phyloP scores from a whole-genome alignment of 148 eudicot genomes.

The Fagopyrum tataricum region DNA sequence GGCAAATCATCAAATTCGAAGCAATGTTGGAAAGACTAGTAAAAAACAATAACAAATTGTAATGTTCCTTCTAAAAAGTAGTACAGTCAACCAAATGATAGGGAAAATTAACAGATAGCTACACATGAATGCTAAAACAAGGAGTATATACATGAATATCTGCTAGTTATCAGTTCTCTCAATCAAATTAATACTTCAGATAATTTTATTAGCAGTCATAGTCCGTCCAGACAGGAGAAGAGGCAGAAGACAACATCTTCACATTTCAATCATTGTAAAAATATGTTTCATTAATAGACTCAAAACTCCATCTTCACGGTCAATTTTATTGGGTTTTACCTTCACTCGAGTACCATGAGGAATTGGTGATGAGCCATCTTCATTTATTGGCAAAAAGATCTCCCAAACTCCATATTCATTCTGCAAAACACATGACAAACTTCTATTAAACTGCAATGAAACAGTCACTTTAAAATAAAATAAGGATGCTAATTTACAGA shows the following conservation, averaged over 20 bases:
- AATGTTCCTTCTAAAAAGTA: neutral
- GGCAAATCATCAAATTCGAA: neutral
- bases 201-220: too few relatives aligned
- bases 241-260: neutral
- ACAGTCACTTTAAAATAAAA: neutral
- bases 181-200: too few relatives aligned
- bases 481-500: neutral
- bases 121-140: neutral
- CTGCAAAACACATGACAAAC: slow-evolving; percentile 30
- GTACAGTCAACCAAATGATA: neutral
- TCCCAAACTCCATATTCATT: slow-evolving; percentile 97
- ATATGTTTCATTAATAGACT: neutral
- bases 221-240: neutral
- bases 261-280: neutral
- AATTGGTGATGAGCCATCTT: slow-evolving; percentile 91
- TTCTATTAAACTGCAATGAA: neutral
- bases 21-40: too few relatives aligned
- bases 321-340: slow-evolving; percentile 32
- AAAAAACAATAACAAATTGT: too few relatives aligned
- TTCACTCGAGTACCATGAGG: slow-evolving; percentile 97
- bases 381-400: slow-evolving; percentile 95
- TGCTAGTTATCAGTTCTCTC: neutral
- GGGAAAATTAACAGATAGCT: neutral
- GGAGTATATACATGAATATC: neutral
- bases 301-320: neutral